A percentile compares a stretch with the other conserved stretches of the same genome.
These are phyloP conservation scores for Jackrogersella minutella DNA, from an alignment of 495 filamentous ascomycete species.

Conservation along the genomic window DNA sequence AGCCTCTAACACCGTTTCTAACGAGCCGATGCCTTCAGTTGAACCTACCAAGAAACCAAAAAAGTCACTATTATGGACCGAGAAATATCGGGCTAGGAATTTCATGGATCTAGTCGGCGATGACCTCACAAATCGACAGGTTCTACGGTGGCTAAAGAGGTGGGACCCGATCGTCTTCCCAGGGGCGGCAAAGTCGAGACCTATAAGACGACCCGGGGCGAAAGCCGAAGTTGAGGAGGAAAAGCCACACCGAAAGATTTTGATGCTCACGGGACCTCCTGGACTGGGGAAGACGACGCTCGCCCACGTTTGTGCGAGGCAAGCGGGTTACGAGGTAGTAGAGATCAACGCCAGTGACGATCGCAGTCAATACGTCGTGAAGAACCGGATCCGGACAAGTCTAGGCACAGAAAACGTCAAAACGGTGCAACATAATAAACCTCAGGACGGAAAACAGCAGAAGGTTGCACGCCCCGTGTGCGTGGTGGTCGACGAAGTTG, in stretches of 20 bases:
- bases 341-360: slow-evolving; percentile 90
- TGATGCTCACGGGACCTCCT: slow-evolving; percentile 88
- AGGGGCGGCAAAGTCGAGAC: slow-evolving; percentile 65
- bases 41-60: slow-evolving; percentile 53
- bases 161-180: slow-evolving; percentile 97
- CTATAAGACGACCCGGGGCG: slow-evolving; percentile 45
- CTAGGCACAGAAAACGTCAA: slow-evolving; percentile 92
- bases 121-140: slow-evolving; percentile 89
- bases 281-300: slow-evolving; percentile 96
- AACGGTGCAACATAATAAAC: slow-evolving; percentile 72
- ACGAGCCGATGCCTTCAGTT: slow-evolving; percentile 43
- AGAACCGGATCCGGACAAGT: slow-evolving; percentile 85
- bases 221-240: slow-evolving; percentile 65
- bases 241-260: slow-evolving; percentile 79
- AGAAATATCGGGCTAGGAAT: slow-evolving; percentile 89
- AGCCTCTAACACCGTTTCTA: slow-evolving; percentile 23
- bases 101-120: slow-evolving; percentile 95
- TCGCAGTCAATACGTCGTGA: slow-evolving; percentile 79
- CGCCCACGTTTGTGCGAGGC: slow-evolving; percentile 92
- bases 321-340: slow-evolving; percentile 94
- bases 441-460: slow-evolving; percentile 63
- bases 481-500: slow-evolving; percentile 94
- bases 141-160: slow-evolving; percentile 89
- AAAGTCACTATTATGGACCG: slow-evolving; percentile 75
- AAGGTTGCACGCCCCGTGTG: slow-evolving; percentile 88